Percentiles rank a stretch among this genome's conserved stretches.
phyloP scores from a whole-genome alignment of 2,329 filamentous ascomycete genomes.

The Fusarium drepaniforme region DNA sequence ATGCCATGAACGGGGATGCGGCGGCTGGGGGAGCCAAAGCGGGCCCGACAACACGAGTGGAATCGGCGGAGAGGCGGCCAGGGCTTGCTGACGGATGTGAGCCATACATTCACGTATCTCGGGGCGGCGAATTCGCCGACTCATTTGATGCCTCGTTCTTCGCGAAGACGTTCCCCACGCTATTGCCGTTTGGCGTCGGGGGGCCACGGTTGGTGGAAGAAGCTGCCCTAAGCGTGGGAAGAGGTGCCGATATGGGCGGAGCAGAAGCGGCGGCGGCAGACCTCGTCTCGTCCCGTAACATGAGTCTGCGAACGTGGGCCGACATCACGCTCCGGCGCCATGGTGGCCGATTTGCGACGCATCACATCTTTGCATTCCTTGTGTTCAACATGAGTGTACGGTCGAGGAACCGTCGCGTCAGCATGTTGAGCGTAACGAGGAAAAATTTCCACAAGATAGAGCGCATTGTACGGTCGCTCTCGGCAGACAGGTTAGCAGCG shows the following conservation, averaged over 20 bases:
- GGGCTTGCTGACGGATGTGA: not conserved
- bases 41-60: not conserved
- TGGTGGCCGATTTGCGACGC: not conserved
- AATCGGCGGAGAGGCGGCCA: not conserved
- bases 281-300: not conserved
- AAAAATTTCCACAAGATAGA: not conserved
- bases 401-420: not conserved
- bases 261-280: not conserved
- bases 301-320: not conserved
- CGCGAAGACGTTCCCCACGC: conserved; percentile 25
- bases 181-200: conserved; percentile 20
- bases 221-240: not conserved
- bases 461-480: not conserved
- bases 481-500: not conserved
- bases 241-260: not conserved
- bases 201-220: conserved; percentile 13
- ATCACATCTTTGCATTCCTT: not conserved
- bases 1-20: not conserved
- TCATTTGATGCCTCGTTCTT: conserved; percentile 19
- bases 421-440: not conserved
- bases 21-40: not conserved
- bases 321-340: not conserved
- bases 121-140: conserved; percentile 25
- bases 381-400: not conserved
- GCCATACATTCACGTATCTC: conserved; percentile 13